phyloP scores from a whole-genome alignment of 768 basidiomycete species.

The Tylopilus vinaceipallidus region DNA sequence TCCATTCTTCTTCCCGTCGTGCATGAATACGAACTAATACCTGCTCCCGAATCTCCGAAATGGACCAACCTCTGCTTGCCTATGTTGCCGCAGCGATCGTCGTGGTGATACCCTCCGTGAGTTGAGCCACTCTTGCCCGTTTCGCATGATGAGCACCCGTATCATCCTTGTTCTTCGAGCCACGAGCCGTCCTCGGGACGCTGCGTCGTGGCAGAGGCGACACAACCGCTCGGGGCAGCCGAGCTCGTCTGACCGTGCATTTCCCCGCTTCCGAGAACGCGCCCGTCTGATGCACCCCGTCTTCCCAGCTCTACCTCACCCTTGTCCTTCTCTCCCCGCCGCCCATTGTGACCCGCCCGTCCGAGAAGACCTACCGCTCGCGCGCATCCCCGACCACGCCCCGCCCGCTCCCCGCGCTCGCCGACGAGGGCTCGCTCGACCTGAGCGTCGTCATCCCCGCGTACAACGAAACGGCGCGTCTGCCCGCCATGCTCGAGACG shows the following conservation, averaged over 20 bases:
- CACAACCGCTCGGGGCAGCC: slow-evolving; percentile 51
- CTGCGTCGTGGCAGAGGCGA: slow-evolving; percentile 70
- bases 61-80: slow-evolving; percentile 28
- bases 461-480: slow-evolving; percentile 83
- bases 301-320: slow-evolving; percentile 69
- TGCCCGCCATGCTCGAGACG: slow-evolving; percentile 80
- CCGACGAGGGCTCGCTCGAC: slow-evolving; percentile 60
- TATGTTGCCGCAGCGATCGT: slow-evolving; percentile 21
- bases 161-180: slow-evolving; percentile 97
- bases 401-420: slow-evolving; percentile 52
- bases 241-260: slow-evolving; percentile 33
- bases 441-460: slow-evolving; percentile 87
- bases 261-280: neutral
- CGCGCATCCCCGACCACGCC: slow-evolving; percentile 51
- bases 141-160: slow-evolving; percentile 55
- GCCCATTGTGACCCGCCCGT: slow-evolving; percentile 56
- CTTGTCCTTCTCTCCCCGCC: slow-evolving; percentile 76
- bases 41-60: neutral
- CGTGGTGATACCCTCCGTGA: slow-evolving; percentile 28
- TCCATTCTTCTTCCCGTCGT: neutral
- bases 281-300: slow-evolving; percentile 14
- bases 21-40: slow-evolving; percentile 8
- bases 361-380: slow-evolving; percentile 70
- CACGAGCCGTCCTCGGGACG: slow-evolving; percentile 46
- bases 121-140: slow-evolving; percentile 6